Base-by-base conservation (phyloP, 352 stramenopile species). In the Stramenopiles sp. region DNA sequence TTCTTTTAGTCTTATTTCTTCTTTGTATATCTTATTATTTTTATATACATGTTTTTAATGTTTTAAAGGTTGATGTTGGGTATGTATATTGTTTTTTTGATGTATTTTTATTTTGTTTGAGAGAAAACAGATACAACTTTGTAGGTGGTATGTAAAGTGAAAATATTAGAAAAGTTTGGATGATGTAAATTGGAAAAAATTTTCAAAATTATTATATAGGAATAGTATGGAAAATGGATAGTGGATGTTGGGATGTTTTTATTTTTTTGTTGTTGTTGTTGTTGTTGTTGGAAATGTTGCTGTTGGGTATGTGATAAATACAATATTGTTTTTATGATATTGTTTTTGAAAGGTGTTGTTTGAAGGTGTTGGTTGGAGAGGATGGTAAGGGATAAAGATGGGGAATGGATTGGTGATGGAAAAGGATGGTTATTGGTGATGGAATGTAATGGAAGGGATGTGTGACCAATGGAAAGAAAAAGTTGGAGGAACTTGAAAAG, bases 1-100 rank as follows among this genome's bases (percentile, higher is more conserved):
- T 63, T 63, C 43, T 63, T 63, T 63, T 63, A 63, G 43, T 63
- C 43, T 63, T 63, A 63, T 63, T 63, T 63, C 43, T 63, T 63
- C 43, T 63, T 63, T 63, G 43, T 63, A 63, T 63, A 63, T 63
- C 43, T 63, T 63, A 63, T 63, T 63, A 63, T 63, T 63, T 63
- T 63, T 63, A 63, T 63, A 63, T 63, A 63, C 43, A 63, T 63
- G 43, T 63, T 63, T 63, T 63, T 63, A 63, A 63, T 63, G 43
- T 63, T 63, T 63, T 63, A 63, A 63, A 63, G 43, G 43, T 63
- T 63, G 43, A 63, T 63, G 43, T 63, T 63, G 43, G 43, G 43
- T 63, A 63, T 63, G 43, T 63, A 63, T 63, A 63, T 63, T 63
- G 43, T 63, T 63, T 63, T 63, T 63, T 63, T 63, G 43, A 63